phyloP scores from a whole-genome alignment of 495 filamentous ascomycete species.

The Massariosphaeria phaeospora region DNA sequence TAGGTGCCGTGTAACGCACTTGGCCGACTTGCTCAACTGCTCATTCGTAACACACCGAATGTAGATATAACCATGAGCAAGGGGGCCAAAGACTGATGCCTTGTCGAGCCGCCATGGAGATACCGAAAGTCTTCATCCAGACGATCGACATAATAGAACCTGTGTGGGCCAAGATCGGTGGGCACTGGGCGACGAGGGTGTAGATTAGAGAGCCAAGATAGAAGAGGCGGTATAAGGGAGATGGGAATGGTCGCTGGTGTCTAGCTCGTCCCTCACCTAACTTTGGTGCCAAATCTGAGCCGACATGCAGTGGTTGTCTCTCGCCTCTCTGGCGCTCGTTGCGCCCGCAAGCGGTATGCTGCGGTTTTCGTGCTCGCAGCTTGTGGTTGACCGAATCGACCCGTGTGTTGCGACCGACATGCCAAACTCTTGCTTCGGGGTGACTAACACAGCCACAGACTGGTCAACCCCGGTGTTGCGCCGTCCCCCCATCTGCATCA shows the following conservation, averaged over 20 bases:
- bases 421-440: no score
- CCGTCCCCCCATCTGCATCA: slow-evolving; percentile 19
- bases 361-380: slow-evolving; percentile 19
- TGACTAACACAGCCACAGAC: no score
- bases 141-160: neutral
- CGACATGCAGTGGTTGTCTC: slow-evolving; percentile 5
- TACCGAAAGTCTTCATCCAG: no score
- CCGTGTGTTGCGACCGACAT: neutral
- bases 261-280: neutral
- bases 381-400: slow-evolving; percentile 18
- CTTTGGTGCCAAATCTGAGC: neutral
- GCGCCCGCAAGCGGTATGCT: slow-evolving; percentile 17
- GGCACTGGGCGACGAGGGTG: neutral
- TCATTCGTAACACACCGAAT: no score
- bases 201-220: neutral
- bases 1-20: no score
- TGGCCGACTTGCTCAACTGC: no score
- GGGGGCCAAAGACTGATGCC: neutral
- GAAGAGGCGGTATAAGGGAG: neutral
- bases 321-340: slow-evolving; percentile 7
- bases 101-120: neutral
- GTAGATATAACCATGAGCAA: no score
- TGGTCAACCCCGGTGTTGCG: slow-evolving; percentile 17
- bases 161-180: neutral
- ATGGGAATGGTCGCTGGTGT: neutral